phyloP scores from a whole-genome alignment of 139 green algal species.

The Pleodorina starrii region DNA sequence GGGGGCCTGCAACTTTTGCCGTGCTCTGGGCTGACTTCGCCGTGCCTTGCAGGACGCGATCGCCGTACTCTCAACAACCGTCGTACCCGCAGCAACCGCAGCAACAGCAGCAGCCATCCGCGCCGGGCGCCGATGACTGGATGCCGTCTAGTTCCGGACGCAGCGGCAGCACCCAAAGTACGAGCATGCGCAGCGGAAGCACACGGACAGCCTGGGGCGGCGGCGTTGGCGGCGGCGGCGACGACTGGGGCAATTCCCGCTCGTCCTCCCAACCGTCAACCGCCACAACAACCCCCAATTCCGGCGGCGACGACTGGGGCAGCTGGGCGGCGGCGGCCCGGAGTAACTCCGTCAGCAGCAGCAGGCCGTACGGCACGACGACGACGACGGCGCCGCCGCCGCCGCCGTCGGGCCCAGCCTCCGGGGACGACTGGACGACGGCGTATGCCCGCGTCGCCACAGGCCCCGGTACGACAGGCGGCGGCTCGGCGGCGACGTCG shows the following conservation, averaged over 20 bases:
- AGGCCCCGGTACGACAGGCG: background rate
- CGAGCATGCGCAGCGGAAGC: too few relatives aligned
- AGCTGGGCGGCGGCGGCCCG: background rate
- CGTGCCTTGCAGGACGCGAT: too few relatives aligned
- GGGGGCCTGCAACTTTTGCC: too few relatives aligned
- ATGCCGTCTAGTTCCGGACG: background rate
- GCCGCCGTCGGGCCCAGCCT: background rate
- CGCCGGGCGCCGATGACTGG: constrained; percentile 8
- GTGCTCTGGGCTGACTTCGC: too few relatives aligned
- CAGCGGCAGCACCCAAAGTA: background rate
- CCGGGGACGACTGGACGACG: constrained; percentile 23
- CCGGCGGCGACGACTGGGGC: constrained; percentile 44
- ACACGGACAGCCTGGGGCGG: too few relatives aligned
- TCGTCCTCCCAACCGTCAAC: background rate
- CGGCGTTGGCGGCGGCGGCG: background rate
- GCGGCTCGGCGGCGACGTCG: background rate
- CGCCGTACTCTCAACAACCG: too few relatives aligned
- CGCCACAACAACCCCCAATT: background rate
- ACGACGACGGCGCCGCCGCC: background rate
- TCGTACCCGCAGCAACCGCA: background rate
- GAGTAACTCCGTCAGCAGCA: background rate
- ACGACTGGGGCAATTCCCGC: background rate
- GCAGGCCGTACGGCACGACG: background rate
- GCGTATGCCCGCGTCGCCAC: background rate
- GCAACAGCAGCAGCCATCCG: background rate